These are phyloP conservation scores for Curvularia spicifera DNA, from an alignment of 2,329 filamentous ascomycete genomes.

Conservation along the genomic window DNA sequence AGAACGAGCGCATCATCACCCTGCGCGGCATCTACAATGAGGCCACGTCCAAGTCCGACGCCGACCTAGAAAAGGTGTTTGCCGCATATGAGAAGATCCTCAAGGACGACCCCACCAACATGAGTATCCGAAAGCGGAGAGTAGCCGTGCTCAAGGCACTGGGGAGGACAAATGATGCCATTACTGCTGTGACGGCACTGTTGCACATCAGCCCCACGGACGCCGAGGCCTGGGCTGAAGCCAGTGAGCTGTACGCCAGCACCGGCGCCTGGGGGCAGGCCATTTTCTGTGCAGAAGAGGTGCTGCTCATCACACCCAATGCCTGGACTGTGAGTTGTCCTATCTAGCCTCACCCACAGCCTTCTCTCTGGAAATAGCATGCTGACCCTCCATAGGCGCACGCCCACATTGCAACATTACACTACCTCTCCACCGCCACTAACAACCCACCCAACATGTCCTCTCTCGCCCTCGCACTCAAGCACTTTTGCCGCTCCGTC, in stretches of 20 bases:
- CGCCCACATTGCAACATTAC: slow-evolving; percentile 82
- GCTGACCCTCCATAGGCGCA: slow-evolving; percentile 66
- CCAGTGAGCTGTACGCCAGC: slow-evolving; percentile 82
- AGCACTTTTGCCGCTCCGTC: slow-evolving; percentile 86
- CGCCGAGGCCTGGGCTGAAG: slow-evolving; percentile 90
- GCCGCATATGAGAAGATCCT: slow-evolving; percentile 80
- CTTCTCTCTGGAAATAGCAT: background rate
- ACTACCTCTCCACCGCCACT: slow-evolving; percentile 68
- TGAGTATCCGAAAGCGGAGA: slow-evolving; percentile 83
- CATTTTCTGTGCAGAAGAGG: slow-evolving; percentile 88
- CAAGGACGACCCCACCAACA: slow-evolving; percentile 75
- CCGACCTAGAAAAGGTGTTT: slow-evolving; percentile 72
- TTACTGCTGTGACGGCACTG: slow-evolving; percentile 73
- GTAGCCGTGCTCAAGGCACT: slow-evolving; percentile 80
- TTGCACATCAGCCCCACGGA: slow-evolving; percentile 87
- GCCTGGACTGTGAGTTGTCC: slow-evolving; percentile 82
- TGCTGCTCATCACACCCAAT: slow-evolving; percentile 83
- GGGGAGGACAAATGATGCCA: slow-evolving; percentile 73
- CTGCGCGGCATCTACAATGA: slow-evolving; percentile 84
- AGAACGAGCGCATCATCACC: slow-evolving; percentile 86
- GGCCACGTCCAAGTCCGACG: slow-evolving; percentile 72
- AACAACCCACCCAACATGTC: slow-evolving; percentile 40
- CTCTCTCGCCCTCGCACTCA: slow-evolving; percentile 72
- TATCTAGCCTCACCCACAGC: slow-evolving; percentile 13
- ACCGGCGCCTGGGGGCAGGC: slow-evolving; percentile 83